These are phyloP conservation scores for Nidula microcarpa DNA, from an alignment of 768 basidiomycete genomes.

Conservation along the genomic window DNA sequence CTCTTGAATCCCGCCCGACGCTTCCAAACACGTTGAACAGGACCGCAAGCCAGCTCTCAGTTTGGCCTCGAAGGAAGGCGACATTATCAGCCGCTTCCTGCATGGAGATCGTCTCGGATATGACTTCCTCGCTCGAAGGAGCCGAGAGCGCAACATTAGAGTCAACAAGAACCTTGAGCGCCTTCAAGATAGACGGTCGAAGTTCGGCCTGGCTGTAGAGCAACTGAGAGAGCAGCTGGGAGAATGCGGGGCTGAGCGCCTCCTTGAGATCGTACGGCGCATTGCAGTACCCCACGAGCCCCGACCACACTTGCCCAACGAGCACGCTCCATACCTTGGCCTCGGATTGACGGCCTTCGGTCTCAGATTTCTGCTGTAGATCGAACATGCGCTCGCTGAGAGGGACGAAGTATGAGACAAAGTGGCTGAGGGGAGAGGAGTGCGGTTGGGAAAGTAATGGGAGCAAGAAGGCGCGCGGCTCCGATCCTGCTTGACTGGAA, in stretches of 20 bases:
- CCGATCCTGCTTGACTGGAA: slow-evolving; percentile 61
- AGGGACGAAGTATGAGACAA: slow-evolving; percentile 88
- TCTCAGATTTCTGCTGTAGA: slow-evolving; percentile 76
- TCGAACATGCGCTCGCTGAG: slow-evolving; percentile 92
- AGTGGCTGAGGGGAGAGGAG: slow-evolving; percentile 79
- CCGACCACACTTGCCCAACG: slow-evolving; percentile 90
- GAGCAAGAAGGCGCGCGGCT: slow-evolving; percentile 89
- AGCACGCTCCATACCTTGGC: slow-evolving; percentile 96
- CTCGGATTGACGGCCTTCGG: slow-evolving; percentile 71
- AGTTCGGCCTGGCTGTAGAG: slow-evolving; percentile 89
- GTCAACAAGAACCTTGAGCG: slow-evolving; percentile 78
- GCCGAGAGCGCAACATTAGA: slow-evolving; percentile 63
- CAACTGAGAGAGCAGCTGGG: slow-evolving; percentile 88
- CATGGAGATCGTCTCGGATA: slow-evolving; percentile 39
- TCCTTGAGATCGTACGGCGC: slow-evolving; percentile 70
- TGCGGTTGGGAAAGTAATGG: slow-evolving; percentile 83
- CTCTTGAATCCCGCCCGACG: slow-evolving; percentile 69
- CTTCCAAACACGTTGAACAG: slow-evolving; percentile 96
- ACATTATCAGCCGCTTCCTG: slow-evolving; percentile 67
- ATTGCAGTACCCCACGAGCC: slow-evolving; percentile 88
- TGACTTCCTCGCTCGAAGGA: slow-evolving; percentile 20
- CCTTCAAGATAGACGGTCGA: slow-evolving; percentile 77
- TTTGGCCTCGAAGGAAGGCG: slow-evolving; percentile 68
- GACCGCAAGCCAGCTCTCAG: slow-evolving; percentile 91
- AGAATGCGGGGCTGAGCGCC: slow-evolving; percentile 74